phyloP scores from a whole-genome alignment of 2,329 filamentous ascomycete genomes.

The Ophiocordyceps camponoti-saundersi region DNA sequence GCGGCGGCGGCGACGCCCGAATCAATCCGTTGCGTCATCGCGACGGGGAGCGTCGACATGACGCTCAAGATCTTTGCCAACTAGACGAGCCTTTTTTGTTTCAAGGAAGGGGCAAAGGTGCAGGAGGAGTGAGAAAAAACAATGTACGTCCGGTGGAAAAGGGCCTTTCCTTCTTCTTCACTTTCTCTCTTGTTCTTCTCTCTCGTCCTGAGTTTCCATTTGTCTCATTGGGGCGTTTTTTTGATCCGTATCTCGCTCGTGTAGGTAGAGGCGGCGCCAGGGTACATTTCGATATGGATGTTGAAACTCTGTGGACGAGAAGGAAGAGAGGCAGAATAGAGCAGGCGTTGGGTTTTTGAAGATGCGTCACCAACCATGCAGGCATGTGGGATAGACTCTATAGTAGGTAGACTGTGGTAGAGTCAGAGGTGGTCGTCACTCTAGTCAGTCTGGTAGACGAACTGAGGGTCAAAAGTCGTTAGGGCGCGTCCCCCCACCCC shows the following conservation, averaged over 20 bases:
- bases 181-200: background rate
- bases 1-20: slow-evolving; percentile 26
- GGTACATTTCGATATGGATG: background rate
- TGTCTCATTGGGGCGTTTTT: background rate
- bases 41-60: slow-evolving; percentile 71
- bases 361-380: background rate
- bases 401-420: no score
- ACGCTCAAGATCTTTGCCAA: slow-evolving; percentile 65
- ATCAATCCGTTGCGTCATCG: slow-evolving; percentile 69
- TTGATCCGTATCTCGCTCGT: background rate
- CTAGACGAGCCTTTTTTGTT: slow-evolving; percentile 6
- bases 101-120: no score
- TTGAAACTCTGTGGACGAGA: background rate
- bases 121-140: no score
- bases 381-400: background rate
- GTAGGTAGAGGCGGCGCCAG: background rate
- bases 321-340: background rate
- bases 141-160: background rate
- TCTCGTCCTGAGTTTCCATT: background rate
- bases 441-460: no score
- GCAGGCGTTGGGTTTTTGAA: background rate
- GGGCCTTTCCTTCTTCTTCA: background rate
- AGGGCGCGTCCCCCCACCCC: no score
- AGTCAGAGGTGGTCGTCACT: no score
- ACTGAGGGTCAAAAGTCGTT: no score